Percentiles rank a stretch among this genome's conserved stretches.
Conservation (phyloP, 2,329 filamentous ascomycete genomes). For the Magnaporthiopsis incrustans region DNA sequence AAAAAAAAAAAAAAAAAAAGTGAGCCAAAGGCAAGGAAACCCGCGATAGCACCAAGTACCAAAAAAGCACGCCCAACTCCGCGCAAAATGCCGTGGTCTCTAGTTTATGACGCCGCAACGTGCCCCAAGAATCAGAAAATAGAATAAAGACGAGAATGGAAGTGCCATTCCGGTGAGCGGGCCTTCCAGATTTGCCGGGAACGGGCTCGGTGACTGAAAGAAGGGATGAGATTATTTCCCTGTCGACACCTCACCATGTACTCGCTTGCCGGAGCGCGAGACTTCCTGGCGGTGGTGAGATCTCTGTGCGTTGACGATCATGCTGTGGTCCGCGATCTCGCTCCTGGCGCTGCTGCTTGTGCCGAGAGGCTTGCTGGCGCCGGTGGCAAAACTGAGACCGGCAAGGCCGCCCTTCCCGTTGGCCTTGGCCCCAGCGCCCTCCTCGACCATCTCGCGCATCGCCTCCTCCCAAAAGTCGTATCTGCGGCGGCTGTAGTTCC, state of each 20-base stretch:
- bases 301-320: conserved; percentile 54
- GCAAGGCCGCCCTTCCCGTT: conserved; percentile 9
- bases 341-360: conserved; percentile 22
- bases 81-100: conserved; percentile 12
- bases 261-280: conserved; percentile 36
- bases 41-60: not conserved
- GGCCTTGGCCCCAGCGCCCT: conserved; percentile 15
- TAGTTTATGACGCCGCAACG: conserved; percentile 6
- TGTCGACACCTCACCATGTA: conserved; percentile 13
- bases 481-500: conserved; percentile 43
- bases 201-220: not conserved
- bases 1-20: not conserved
- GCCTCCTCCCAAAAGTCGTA: conserved; percentile 54
- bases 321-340: conserved; percentile 54
- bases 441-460: conserved; percentile 48
- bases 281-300: conserved; percentile 46
- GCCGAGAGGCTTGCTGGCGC: conserved; percentile 15
- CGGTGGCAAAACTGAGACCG: not conserved
- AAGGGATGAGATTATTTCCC: not conserved
- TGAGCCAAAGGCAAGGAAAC: not conserved
- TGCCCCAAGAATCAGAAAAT: not conserved
- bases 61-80: conserved; percentile 5
- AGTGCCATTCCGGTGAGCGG: not conserved
- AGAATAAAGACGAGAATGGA: not conserved
- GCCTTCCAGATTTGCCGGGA: not conserved